Conservation (phyloP, 345 rosid species). For the Syzygium oleosum region DNA sequence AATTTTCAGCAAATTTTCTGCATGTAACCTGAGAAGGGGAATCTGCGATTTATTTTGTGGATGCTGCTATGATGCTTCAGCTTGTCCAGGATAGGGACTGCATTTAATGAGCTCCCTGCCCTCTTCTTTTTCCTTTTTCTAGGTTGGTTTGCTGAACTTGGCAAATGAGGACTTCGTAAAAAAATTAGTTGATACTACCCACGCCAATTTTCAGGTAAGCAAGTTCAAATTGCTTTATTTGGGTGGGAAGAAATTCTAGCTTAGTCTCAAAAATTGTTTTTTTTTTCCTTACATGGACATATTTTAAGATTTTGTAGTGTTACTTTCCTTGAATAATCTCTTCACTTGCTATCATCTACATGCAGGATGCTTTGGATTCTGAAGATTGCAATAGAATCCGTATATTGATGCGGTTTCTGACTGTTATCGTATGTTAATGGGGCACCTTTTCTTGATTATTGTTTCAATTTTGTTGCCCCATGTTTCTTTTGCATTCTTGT, state of each 20-base stretch:
- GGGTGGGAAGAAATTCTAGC: background rate
- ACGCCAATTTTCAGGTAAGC: constrained; percentile 66
- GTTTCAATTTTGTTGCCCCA: background rate
- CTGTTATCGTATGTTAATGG: constrained; percentile 56
- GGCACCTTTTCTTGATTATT: background rate
- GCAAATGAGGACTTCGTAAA: constrained; percentile 84
- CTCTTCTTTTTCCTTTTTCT: background rate
- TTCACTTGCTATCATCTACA: background rate
- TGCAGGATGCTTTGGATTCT: constrained; percentile 68
- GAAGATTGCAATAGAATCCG: constrained; percentile 75
- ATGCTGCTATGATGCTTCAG: background rate
- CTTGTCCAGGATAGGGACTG: background rate
- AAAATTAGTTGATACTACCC: constrained; percentile 45
- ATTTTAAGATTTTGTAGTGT: background rate
- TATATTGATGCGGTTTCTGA: constrained; percentile 73
- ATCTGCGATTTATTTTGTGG: background rate
- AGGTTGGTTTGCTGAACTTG: constrained; percentile 90
- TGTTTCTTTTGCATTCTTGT: background rate
- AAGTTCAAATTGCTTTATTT: background rate
- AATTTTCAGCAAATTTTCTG: background rate
- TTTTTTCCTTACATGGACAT: background rate
- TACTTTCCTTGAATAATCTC: background rate
- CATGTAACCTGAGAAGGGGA: background rate
- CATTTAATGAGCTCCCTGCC: background rate
- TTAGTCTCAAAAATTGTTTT: background rate